Conservation (phyloP, 768 basidiomycete species). For the Naematelia encephala region DNA sequence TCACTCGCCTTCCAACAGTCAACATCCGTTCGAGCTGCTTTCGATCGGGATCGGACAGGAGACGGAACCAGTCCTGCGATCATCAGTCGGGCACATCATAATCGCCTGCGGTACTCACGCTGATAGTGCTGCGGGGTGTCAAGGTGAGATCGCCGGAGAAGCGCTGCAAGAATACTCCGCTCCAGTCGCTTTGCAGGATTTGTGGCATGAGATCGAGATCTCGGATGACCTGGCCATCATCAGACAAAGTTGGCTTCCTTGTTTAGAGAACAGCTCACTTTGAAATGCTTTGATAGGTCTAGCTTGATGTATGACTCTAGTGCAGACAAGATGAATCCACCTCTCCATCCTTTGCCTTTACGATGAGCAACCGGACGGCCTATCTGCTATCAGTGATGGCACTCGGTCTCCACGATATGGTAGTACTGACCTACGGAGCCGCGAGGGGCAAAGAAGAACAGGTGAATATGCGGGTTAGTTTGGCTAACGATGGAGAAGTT, state of each 20-base stretch:
- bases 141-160: constrained; percentile 60
- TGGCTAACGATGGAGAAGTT: constrained; percentile 92
- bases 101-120: constrained; percentile 54
- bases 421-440: constrained; percentile 43
- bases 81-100: constrained; percentile 10
- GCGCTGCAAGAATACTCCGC: constrained; percentile 88
- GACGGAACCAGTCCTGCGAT: constrained; percentile 71
- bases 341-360: constrained; percentile 94
- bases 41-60: constrained; percentile 79
- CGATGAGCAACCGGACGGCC: constrained; percentile 92
- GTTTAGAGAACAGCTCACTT: constrained; percentile 53
- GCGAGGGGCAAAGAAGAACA: constrained; percentile 84
- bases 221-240: constrained; percentile 84
- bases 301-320: constrained; percentile 93
- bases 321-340: constrained; percentile 86
- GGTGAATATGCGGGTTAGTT: constrained; percentile 77
- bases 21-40: constrained; percentile 81
- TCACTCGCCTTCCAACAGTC: constrained; percentile 76
- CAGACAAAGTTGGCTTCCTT: constrained; percentile 4
- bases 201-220: constrained; percentile 95
- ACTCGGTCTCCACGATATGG: constrained; percentile 3
- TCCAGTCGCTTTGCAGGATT: constrained; percentile 91
- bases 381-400: constrained; percentile 58
- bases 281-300: constrained; percentile 95
- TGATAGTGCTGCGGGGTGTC: constrained; percentile 64